Evolutionary conservation across 352 stramenopile species (phyloP), one percentile per base, ranked within the genome.

Genomic region (Phytophthora nicotianae): DNA sequence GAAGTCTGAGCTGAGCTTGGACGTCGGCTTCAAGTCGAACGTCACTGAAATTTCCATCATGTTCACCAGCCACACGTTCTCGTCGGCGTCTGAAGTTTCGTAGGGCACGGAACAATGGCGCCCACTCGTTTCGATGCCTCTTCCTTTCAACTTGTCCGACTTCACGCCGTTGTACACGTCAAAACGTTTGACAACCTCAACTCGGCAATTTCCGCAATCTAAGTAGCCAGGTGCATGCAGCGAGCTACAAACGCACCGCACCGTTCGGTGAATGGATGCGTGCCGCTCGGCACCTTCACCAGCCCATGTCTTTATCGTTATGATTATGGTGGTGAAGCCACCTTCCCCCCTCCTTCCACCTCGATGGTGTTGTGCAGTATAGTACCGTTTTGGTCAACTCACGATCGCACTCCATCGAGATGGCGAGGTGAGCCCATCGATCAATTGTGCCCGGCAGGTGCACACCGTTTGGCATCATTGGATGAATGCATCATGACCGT

Each of bases 111-210:
- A 7, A 0, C 24, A 4, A 29, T 41, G 27, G 4, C 26, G 29
- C 13, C 55, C 55, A 50, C 24, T 56, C 43, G 46, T 56, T 55
- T 24, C 5, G 19, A 41, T 45, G 38, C 52, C 41, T 27, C 32
- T 38, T 38, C 32, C 11, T 33, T 35, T 35, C 1, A 9, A 53
- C 27, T 51, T 49, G 45, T 62, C 55, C 46, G 45, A 50, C 46
- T 42, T 43, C 35, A 57, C n/a, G 40, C 38, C 27, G 48, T 65
- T 59, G 48, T 41, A 41, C 38, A 60, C 49, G 17, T 54, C 48
- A 65, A 42, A 53, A 46, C 47, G 32, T 52, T 37, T 57, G 43
- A 62, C 59, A 24, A 57, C 43, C 38, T 64, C 60, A 68, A 58
- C 16, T 68, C 38, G 51, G 46, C 29, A 37, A n/a, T n/a, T n/a